Conservation (phyloP, 2,329 filamentous ascomycete species). For the Alternaria rosae region DNA sequence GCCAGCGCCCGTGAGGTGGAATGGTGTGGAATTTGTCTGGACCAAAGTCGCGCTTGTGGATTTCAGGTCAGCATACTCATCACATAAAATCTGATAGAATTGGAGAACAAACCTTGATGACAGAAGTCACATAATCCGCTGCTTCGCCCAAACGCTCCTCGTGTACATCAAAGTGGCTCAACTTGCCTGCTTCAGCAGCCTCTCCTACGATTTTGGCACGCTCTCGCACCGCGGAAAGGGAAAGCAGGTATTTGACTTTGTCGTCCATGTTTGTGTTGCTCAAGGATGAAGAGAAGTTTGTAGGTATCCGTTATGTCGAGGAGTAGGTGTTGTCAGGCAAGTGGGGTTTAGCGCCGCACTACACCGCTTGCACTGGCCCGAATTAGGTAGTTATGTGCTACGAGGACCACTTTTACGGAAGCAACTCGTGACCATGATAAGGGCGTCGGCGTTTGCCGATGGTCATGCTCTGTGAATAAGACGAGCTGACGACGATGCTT, state of each 20-base stretch:
- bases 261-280: conserved; percentile 24
- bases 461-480: not conserved
- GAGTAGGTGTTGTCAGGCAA: conserved; percentile 12
- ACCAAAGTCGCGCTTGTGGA: conserved; percentile 68
- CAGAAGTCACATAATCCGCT: conserved; percentile 80
- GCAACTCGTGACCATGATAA: conserved; percentile 13
- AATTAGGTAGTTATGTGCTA: conserved; percentile 13
- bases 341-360: conserved; percentile 13
- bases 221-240: conserved; percentile 36
- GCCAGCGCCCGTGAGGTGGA: conserved; percentile 81
- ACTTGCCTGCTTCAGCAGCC: conserved; percentile 49
- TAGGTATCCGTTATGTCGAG: not conserved
- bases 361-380: conserved; percentile 1
- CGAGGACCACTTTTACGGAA: conserved; percentile 7
- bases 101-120: conserved; percentile 75
- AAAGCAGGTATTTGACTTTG: conserved; percentile 37
- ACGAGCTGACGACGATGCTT: not conserved
- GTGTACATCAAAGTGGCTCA: conserved; percentile 87
- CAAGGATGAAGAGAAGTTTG: not conserved
- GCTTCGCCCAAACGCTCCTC: conserved; percentile 80
- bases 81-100: too few species aligned
- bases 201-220: conserved; percentile 36
- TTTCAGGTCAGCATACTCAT: not conserved
- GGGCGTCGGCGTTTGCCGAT: conserved; percentile 10
- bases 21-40: conserved; percentile 59